These are phyloP conservation scores for Stereum hirsutum DNA, from an alignment of 1,284 basidiomycete species.

Conservation along the genomic window DNA sequence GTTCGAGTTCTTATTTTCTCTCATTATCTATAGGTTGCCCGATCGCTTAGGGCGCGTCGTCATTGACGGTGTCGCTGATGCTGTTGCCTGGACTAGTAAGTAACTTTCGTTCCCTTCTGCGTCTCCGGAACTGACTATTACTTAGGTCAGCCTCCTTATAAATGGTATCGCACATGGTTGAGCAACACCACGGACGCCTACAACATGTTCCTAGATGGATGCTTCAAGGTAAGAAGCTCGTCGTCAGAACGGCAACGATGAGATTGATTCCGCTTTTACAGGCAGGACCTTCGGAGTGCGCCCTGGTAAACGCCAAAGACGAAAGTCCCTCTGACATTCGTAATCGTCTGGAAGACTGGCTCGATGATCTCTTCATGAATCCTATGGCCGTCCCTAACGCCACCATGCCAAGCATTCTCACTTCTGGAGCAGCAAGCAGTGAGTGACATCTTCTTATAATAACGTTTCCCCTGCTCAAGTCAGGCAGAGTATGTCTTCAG, in stretches of 20 bases:
- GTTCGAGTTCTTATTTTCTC: background rate
- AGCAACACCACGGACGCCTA: slow-evolving; percentile 22
- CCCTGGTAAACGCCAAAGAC: slow-evolving; percentile 16
- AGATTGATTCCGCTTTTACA: background rate
- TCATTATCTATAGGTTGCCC: background rate
- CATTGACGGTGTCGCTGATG: slow-evolving; percentile 1
- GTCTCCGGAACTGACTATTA: background rate
- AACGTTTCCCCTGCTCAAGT: background rate
- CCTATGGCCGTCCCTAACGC: slow-evolving; percentile 22
- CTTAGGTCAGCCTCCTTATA: slow-evolving; percentile 22
- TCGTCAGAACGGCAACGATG: background rate
- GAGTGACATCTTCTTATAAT: background rate
- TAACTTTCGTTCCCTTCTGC: background rate
- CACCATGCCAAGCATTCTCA: slow-evolving; percentile 22
- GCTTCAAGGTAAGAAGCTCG: slow-evolving; percentile 22
- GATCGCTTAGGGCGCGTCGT: background rate
- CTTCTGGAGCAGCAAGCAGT: slow-evolving; percentile 19
- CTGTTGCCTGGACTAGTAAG: slow-evolving; percentile 20
- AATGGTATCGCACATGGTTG: slow-evolving; percentile 24
- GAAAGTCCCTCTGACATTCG: slow-evolving; percentile 20
- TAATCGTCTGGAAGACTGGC: slow-evolving; percentile 23
- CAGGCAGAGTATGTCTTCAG: background rate
- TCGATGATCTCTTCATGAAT: slow-evolving; percentile 21
- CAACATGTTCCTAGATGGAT: slow-evolving; percentile 23
- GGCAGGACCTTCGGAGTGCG: slow-evolving; percentile 9